Conservation (phyloP, 2,329 filamentous ascomycete species). For the Colletotrichum paranaense region DNA sequence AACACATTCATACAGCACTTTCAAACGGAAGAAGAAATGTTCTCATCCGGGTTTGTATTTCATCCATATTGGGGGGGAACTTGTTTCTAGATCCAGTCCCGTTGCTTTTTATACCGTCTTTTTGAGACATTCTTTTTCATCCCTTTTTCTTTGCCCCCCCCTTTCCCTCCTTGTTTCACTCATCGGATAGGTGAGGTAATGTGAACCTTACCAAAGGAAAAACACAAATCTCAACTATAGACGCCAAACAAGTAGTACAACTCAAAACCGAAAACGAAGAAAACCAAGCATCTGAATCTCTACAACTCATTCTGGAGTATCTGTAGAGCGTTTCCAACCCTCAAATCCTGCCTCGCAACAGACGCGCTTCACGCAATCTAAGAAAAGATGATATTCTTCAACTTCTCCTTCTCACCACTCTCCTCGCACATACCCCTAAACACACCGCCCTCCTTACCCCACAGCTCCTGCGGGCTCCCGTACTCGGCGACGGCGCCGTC, state of each 20-base stretch:
- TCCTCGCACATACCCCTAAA: slow-evolving; percentile 74
- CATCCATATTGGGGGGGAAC: neutral
- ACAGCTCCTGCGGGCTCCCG: slow-evolving; percentile 72
- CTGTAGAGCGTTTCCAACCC: too few relatives aligned
- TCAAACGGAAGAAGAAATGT: neutral
- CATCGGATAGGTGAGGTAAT: neutral
- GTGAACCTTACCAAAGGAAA: neutral
- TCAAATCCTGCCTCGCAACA: too few relatives aligned
- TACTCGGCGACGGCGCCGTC: slow-evolving; percentile 77
- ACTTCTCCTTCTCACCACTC: slow-evolving; percentile 67
- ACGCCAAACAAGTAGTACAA: neutral
- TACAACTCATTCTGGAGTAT: too few relatives aligned
- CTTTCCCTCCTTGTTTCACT: neutral
- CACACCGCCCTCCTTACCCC: slow-evolving; percentile 62
- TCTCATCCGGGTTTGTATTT: neutral
- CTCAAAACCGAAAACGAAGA: neutral
- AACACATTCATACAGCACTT: neutral
- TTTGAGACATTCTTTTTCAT: neutral
- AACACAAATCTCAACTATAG: neutral
- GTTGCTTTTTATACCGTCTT: neutral
- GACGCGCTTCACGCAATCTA: neutral
- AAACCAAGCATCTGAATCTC: neutral
- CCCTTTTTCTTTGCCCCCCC: neutral
- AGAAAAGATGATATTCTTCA: slow-evolving; percentile 58
- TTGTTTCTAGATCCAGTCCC: neutral